Evolutionary conservation across 1,139 yeast species (phyloP).

Genomic region (Trichomonascaceae sp.): DNA sequence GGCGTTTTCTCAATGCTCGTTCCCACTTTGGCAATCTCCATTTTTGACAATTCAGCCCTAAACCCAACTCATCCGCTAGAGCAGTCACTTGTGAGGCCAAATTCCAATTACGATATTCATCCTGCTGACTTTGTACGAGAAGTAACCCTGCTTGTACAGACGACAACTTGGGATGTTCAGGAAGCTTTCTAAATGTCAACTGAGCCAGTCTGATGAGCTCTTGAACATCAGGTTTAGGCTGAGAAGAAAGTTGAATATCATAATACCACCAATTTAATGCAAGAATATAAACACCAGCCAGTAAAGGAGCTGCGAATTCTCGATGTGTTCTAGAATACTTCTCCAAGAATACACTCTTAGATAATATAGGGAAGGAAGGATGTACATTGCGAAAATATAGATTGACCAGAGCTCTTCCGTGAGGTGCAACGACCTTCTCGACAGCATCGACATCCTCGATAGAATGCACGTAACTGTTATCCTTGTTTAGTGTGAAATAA

Average conservation of each 20-base stretch:
- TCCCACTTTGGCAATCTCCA: conserved; percentile 96
- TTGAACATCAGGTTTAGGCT: conserved; percentile 32
- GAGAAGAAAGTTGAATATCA: conserved; percentile 29
- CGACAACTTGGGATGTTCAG: conserved; percentile 40
- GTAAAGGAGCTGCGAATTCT: conserved; percentile 41
- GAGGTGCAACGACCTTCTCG: conserved; percentile 39
- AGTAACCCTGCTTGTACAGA: conserved; percentile 42
- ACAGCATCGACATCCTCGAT: conserved; percentile 33
- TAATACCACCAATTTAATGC: conserved; percentile 42
- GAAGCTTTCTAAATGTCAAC: conserved; percentile 35
- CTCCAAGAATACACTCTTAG: conserved; percentile 40
- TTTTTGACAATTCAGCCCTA: conserved; percentile 75
- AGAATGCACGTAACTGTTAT: conserved; percentile 26
- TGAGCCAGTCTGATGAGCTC: conserved; percentile 35
- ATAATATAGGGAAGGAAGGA: conserved; percentile 40
- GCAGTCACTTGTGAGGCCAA: conserved; percentile 82
- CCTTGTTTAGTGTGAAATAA: conserved; percentile 33
- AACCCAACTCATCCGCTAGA: conserved; percentile 76
- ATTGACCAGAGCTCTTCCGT: conserved; percentile 37
- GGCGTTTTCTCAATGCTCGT: conserved; percentile 68
- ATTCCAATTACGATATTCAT: conserved; percentile 71
- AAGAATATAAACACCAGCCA: conserved; percentile 40
- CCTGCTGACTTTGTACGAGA: conserved; percentile 34
- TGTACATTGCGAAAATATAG: conserved; percentile 40
- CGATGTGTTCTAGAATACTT: conserved; percentile 42